Base-by-base conservation (phyloP, 2,329 filamentous ascomycete genomes). In the Fusarium sp. region DNA sequence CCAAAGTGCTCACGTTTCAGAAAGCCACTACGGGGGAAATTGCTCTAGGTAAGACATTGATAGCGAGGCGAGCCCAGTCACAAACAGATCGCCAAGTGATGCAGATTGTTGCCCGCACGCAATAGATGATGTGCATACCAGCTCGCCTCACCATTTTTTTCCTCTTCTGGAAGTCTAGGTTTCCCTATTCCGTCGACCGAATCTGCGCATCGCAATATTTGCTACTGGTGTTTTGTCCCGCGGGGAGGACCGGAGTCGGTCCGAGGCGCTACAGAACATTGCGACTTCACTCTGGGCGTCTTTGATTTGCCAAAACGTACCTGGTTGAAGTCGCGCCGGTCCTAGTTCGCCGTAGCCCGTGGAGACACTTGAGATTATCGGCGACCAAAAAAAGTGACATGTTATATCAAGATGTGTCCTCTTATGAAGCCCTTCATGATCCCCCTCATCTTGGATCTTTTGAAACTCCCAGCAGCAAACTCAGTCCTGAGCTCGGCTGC, bases 281-380 rank as follows among this genome's bases (percentile, higher is more conserved):
- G 24, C 18, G 57, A 31, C 31, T 64, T 68, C 48, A 41, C 50
- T 52, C 54, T 58, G 37, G 31, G 22, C 27, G 18, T 29, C 39
- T 58, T 63, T 73, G 58, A 67, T 71, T 71, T 64, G 41, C 50
- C n/a, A 45, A 68, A 22, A 29, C 35, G 39, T 57, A n/a, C 60
- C 41, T 59, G 43, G 59, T 50, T 60, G 39, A 57, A 58, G 45
- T 35, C 48, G 13, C 54, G 48, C 22, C 35, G 35, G 22, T 52
- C 41, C 31, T 33, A 48, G 56, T 59, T 27, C 31, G 61, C 22
- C 2, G 29, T 54, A 54, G 22, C 22, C 31, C 59, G 72, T 75
- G 72, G 72, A 45, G 68, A 60, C 61, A 45, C 6, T 33, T n/a
- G 48, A 72, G 64, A 66, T 69, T 18, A 69, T 66, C 59, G 11